These are phyloP conservation scores for Phylloporus arenicola DNA, from an alignment of 768 basidiomycete species.

Conservation along the genomic window DNA sequence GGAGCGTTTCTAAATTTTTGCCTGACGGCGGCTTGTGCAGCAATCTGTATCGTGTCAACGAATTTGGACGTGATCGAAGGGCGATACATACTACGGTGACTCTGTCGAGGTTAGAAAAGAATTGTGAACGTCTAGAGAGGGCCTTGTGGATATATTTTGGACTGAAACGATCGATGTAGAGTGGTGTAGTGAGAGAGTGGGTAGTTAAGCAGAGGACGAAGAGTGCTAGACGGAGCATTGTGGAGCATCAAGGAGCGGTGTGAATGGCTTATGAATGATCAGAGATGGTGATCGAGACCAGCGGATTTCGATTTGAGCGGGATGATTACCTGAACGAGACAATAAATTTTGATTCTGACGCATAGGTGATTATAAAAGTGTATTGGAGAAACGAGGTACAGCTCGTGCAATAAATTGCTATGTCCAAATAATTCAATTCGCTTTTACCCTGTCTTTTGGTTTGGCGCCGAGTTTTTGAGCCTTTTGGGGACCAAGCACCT, in stretches of 20 bases:
- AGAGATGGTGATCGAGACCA: slow-evolving; percentile 8
- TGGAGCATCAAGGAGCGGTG: background rate
- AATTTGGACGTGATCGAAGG: background rate
- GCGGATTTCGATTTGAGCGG: slow-evolving; percentile 7
- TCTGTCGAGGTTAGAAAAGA: background rate
- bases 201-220: slow-evolving; percentile 5
- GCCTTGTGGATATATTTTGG: background rate
- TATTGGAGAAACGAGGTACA: slow-evolving; percentile 20
- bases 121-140: background rate
- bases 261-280: background rate
- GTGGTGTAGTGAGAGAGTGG: slow-evolving; percentile 9
- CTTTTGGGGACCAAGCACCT: slow-evolving; percentile 41
- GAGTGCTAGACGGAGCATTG: slow-evolving; percentile 11
- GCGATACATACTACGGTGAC: slow-evolving; percentile 7
- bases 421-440: slow-evolving; percentile 5
- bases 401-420: background rate
- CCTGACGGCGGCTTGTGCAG: slow-evolving; percentile 7
- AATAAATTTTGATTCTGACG: slow-evolving; percentile 4
- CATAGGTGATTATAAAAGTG: background rate
- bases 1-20: slow-evolving; percentile 18
- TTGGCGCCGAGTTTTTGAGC: slow-evolving; percentile 32
- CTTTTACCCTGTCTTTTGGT: slow-evolving; percentile 28
- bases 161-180: slow-evolving; percentile 1
- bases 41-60: slow-evolving; percentile 11
- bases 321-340: background rate